These are phyloP conservation scores for Ambrosiella xylebori DNA, from an alignment of 2,329 filamentous ascomycete species.

Conservation along the genomic window DNA sequence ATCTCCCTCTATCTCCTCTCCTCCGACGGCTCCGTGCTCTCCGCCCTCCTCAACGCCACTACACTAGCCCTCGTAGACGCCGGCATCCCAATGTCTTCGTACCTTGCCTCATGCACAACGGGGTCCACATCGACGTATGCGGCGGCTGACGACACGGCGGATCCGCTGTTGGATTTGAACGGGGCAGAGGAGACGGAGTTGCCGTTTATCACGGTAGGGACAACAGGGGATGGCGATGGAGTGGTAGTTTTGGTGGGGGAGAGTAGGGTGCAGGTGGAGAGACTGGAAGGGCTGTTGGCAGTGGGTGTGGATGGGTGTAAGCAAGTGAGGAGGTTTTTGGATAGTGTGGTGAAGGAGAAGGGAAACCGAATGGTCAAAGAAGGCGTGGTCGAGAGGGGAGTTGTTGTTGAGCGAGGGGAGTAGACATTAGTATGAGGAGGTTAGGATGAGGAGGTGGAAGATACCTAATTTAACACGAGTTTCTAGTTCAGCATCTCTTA, in stretches of 20 bases:
- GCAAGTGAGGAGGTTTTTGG: constrained; percentile 65
- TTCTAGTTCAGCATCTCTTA: too few species aligned
- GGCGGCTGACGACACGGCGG: constrained; percentile 48
- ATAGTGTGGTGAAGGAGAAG: constrained; percentile 58
- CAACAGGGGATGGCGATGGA: constrained; percentile 54
- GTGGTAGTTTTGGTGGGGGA: constrained; percentile 73
- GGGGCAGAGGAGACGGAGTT: constrained; percentile 70
- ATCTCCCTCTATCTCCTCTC: constrained; percentile 75
- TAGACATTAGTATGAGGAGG: neutral
- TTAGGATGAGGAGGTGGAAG: too few species aligned
- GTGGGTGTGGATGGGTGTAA: constrained; percentile 86
- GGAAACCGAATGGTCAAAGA: constrained; percentile 41
- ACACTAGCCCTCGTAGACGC: constrained; percentile 88
- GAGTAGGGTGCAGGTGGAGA: constrained; percentile 63
- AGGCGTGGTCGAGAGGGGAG: constrained; percentile 1
- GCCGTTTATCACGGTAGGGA: constrained; percentile 74
- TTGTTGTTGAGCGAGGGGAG: neutral
- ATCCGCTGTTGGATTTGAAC: constrained; percentile 68
- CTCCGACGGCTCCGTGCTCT: constrained; percentile 78
- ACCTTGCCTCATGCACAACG: constrained; percentile 74
- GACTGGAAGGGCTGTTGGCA: constrained; percentile 81
- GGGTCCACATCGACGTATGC: constrained; percentile 57
- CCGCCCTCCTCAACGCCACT: constrained; percentile 76
- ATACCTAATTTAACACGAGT: too few species aligned
- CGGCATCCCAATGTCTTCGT: constrained; percentile 87